phyloP scores from a whole-genome alignment of 305 asterid species.

The Striga hermonthica region DNA sequence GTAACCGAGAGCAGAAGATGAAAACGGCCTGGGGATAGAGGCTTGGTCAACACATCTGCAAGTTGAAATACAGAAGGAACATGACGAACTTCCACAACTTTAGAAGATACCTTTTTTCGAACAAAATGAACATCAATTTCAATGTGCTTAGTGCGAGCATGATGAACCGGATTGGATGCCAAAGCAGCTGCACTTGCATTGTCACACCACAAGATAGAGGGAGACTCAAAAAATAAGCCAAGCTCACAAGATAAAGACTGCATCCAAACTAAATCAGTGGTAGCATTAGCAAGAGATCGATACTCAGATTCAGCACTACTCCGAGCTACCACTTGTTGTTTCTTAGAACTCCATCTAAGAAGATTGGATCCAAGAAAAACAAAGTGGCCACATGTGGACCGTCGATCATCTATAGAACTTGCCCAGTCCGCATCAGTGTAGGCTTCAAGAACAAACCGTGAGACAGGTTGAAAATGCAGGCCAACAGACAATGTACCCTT shows the following conservation, averaged over 20 bases:
- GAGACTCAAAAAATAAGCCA: background rate
- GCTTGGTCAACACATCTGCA: too few relatives aligned
- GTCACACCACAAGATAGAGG: background rate
- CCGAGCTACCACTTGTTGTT: conserved; percentile 5
- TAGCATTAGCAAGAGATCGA: background rate
- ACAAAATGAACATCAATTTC: background rate
- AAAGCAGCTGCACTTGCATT: background rate
- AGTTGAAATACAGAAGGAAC: too few relatives aligned
- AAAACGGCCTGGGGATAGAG: too few relatives aligned
- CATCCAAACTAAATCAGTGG: background rate
- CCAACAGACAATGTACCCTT: background rate
- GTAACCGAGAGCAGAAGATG: too few relatives aligned
- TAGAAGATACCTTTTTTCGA: background rate
- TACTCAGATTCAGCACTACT: background rate
- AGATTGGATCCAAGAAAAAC: background rate
- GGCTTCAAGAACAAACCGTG: background rate
- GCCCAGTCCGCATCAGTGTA: background rate
- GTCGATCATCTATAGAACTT: background rate
- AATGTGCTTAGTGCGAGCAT: background rate
- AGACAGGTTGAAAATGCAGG: too few relatives aligned
- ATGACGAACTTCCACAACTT: background rate
- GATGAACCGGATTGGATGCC: background rate
- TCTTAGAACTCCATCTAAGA: background rate
- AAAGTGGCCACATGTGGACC: background rate
- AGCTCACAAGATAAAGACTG: background rate